Evolutionary conservation across 2,329 filamentous ascomycete species (phyloP).

Genomic region (Cercospora sp.): DNA sequence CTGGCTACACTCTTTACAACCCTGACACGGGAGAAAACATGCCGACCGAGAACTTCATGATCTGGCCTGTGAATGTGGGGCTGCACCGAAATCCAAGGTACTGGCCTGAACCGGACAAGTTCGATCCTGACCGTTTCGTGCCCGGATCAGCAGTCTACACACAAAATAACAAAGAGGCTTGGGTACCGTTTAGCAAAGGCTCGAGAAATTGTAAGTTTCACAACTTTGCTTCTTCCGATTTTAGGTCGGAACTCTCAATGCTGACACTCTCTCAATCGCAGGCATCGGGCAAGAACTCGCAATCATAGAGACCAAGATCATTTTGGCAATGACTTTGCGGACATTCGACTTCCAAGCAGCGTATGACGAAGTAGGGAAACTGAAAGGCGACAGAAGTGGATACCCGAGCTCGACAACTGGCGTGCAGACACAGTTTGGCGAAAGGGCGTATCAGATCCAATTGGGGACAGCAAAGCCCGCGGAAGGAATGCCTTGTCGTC

Average conservation of each 20-base stretch:
- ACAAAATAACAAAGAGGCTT: conserved; percentile 47
- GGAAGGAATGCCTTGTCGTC: conserved; percentile 39
- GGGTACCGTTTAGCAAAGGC: conserved; percentile 58
- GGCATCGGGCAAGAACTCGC: conserved; percentile 57
- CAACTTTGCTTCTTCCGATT: background rate
- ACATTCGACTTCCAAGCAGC: conserved; percentile 52
- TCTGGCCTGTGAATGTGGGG: conserved; percentile 44
- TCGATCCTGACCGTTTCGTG: conserved; percentile 53
- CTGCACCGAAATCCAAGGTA: conserved; percentile 41
- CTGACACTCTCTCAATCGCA: background rate
- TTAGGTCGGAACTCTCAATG: no score
- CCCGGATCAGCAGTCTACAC: conserved; percentile 38
- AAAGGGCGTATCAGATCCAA: conserved; percentile 40
- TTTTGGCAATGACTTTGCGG: conserved; percentile 52
- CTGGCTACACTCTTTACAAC: conserved; percentile 44
- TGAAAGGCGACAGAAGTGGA: conserved; percentile 40
- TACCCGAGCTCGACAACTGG: conserved; percentile 33
- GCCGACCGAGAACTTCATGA: conserved; percentile 47
- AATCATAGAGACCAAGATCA: conserved; percentile 53
- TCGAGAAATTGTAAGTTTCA: conserved; percentile 49
- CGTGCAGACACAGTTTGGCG: conserved; percentile 36
- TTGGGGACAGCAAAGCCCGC: conserved; percentile 38
- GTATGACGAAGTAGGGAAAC: conserved; percentile 41
- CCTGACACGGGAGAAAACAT: conserved; percentile 46
- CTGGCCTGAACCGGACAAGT: conserved; percentile 43